Evolutionary conservation across 2,329 filamentous ascomycete genomes (phyloP).

Genomic region (Aplosporella prunicola): DNA sequence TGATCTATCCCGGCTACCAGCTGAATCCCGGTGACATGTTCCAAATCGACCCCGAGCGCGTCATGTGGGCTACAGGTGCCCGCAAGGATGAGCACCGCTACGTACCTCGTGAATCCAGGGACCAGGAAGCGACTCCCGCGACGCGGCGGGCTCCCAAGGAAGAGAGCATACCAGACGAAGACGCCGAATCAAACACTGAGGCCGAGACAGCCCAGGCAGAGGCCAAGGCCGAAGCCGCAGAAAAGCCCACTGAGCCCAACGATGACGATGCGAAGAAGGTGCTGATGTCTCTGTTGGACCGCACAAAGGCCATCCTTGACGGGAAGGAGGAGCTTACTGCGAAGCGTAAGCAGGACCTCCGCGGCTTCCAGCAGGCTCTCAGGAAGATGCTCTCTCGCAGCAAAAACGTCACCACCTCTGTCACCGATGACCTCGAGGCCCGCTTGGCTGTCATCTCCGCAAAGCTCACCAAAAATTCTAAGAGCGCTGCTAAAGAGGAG

Average conservation of each 20-base stretch:
- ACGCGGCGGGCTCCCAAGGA: slow-evolving; percentile 9
- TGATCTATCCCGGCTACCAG: slow-evolving; percentile 83
- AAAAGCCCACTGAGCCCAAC: slow-evolving; percentile 13
- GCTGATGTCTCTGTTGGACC: slow-evolving; percentile 28
- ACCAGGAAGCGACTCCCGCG: slow-evolving; percentile 16
- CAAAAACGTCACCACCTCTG: slow-evolving; percentile 24
- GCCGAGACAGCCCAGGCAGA: slow-evolving; percentile 37
- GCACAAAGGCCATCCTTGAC: slow-evolving; percentile 52
- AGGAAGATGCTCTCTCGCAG: slow-evolving; percentile 53
- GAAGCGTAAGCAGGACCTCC: slow-evolving; percentile 66
- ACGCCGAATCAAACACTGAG: slow-evolving; percentile 34
- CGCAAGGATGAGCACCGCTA: slow-evolving; percentile 43
- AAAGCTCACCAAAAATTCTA: slow-evolving; percentile 11
- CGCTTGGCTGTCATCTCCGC: slow-evolving; percentile 38
- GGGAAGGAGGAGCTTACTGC: slow-evolving; percentile 48
- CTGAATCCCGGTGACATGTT: slow-evolving; percentile 98
- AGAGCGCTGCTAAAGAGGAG: slow-evolving; percentile 2
- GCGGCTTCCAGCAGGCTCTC: slow-evolving; percentile 59
- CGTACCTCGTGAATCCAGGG: slow-evolving; percentile 10
- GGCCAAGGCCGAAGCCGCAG: slow-evolving; percentile 18
- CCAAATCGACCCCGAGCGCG: slow-evolving; percentile 81
- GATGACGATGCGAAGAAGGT: slow-evolving; percentile 12
- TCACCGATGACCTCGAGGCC: slow-evolving; percentile 30
- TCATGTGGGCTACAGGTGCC: slow-evolving; percentile 77
- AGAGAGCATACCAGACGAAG: slow-evolving; percentile 21